Conservation (phyloP, 2,329 filamentous ascomycete genomes). For the Parascedosporium putredinis region DNA sequence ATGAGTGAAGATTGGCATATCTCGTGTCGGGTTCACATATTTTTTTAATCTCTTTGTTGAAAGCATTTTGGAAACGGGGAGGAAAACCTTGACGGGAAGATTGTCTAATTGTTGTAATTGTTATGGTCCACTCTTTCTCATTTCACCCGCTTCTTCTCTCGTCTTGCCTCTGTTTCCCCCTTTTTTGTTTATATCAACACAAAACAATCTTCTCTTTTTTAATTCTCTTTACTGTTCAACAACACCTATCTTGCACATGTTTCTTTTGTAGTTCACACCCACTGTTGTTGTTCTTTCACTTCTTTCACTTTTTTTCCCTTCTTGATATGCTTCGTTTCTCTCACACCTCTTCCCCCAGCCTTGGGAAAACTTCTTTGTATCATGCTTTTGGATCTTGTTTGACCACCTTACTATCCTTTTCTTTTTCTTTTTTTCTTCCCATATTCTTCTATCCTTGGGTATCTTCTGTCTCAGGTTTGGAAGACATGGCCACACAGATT, state of each 20-base stretch:
- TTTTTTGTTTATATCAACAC: constrained; percentile 5
- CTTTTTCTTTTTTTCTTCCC: not conserved
- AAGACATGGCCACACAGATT: not conserved
- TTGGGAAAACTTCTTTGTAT: not conserved
- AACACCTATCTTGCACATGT: constrained; percentile 16
- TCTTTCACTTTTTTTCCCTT: constrained; percentile 14
- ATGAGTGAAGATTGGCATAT: not conserved
- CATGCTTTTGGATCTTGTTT: not conserved
- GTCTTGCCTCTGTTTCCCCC: constrained; percentile 13
- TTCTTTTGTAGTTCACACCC: constrained; percentile 14
- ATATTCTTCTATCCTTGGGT: constrained; percentile 13
- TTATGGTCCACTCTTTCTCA: constrained; percentile 16
- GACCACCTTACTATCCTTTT: not conserved
- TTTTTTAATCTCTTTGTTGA: constrained; percentile 10
- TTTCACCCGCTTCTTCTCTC: constrained; percentile 11
- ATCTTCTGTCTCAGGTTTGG: not conserved
- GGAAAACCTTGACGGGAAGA: constrained; percentile 16
- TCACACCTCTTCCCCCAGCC: constrained; percentile 13
- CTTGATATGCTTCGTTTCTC: not conserved
- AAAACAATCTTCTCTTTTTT: constrained; percentile 16
- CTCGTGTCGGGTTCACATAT: constrained; percentile 10
- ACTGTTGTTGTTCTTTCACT: constrained; percentile 12
- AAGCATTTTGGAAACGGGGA: constrained; percentile 7
- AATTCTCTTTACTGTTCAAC: constrained; percentile 16
- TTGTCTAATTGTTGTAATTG: constrained; percentile 34